phyloP scores from a whole-genome alignment of 2,329 filamentous ascomycete genomes.

The Ophiostoma australiae region DNA sequence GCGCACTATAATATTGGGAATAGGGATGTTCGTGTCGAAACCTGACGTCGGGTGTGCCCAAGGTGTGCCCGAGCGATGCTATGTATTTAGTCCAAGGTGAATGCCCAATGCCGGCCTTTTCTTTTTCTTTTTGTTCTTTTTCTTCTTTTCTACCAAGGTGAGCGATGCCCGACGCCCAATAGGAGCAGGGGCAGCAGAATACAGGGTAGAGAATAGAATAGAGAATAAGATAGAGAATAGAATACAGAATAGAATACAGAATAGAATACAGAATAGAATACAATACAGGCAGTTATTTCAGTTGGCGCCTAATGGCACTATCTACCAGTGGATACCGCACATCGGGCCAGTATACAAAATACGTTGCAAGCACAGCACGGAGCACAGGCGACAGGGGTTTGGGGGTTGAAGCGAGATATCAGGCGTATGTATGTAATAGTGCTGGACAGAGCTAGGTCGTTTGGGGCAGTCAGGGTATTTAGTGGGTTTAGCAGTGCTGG shows the following conservation, averaged over 20 bases:
- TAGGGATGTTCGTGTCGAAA: not conserved
- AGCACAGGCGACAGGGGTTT: not conserved
- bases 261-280: too few species aligned
- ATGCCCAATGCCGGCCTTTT: too few species aligned
- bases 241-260: too few species aligned
- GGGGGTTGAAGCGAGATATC: not conserved
- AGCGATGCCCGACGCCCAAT: too few species aligned
- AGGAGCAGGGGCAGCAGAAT: too few species aligned
- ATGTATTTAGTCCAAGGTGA: too few species aligned
- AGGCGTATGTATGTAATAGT: not conserved
- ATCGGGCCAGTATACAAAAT: conserved; percentile 9
- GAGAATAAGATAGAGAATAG: too few species aligned
- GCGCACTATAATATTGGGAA: too few species aligned
- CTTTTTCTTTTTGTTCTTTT: too few species aligned
- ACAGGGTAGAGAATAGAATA: too few species aligned
- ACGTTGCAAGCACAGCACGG: conserved; percentile 9
- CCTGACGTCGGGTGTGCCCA: not conserved
- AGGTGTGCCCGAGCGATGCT: not conserved
- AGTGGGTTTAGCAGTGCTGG: not conserved
- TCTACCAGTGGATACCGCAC: not conserved
- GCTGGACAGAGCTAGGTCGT: not conserved
- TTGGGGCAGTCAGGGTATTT: not conserved
- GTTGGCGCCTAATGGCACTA: not conserved
- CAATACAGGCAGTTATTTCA: too few species aligned
- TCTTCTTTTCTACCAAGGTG: too few species aligned